Base-by-base conservation (phyloP, 495 filamentous ascomycete genomes). In the Lineolata rhizophorae region DNA sequence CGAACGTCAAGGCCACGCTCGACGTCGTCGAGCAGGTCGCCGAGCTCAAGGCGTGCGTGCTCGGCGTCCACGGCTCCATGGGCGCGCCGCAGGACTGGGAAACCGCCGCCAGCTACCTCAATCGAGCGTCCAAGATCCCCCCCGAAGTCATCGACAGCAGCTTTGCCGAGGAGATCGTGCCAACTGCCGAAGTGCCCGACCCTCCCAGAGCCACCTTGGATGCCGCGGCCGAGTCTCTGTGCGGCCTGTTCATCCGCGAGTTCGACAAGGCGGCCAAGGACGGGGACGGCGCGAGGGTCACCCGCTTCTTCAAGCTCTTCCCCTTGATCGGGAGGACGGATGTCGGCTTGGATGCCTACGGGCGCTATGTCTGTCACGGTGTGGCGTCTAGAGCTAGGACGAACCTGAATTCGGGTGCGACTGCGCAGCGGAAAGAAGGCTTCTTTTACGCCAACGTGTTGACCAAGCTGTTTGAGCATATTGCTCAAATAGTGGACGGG, bases 21-120 rank as follows among this genome's bases (percentile, higher is more conserved):
- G 70, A 73, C 21, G 83, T 97, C 15, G 87, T 95, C 3, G 85
- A 94, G 46, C 84, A 92, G 50, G 90, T 97, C 3, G 72, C 79
- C 5, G 87, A 97, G 56, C 73, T 97, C 29, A 94, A 94, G 51
- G 70, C 84, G 4, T 97, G 87, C 46, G 79, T 95, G 25, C 66
- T 93, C 13, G 90, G 87, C n/a, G 83, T 95, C 17, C 70, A 79
- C 10, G 84, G 81, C 12, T 84, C 78, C 25, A 95, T 97, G 87
- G 90, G 87, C 9, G 87, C 82, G 2, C 76, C 90, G 24, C 87
- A 97, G 52, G 90, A 95, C 53, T 97, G 90, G 90, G 87, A 97
- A 55, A 85, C 75, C 1, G 87, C 87, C 3, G 87, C 87, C 24
- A 75, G 65, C 20, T 95, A 93, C 50, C 62, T 95, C 26, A 67